phyloP scores from a whole-genome alignment of 1,284 basidiomycete genomes.

The Xerocomus minutiporus region DNA sequence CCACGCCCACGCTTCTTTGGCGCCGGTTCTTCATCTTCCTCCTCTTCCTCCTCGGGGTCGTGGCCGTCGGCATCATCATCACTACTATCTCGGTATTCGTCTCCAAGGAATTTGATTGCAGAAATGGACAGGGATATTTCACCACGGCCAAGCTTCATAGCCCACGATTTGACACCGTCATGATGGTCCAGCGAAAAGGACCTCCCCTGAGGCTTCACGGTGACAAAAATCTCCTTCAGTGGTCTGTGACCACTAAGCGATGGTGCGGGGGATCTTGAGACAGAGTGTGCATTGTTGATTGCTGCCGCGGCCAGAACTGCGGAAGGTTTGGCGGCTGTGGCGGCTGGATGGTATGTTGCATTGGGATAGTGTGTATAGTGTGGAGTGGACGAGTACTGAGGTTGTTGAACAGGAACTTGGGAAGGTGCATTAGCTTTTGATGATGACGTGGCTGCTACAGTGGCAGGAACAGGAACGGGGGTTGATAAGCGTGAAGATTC shows the following conservation, averaged over 20 bases:
- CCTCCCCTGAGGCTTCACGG: slow-evolving; percentile 55
- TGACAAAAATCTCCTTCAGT: slow-evolving; percentile 48
- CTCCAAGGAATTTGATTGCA: slow-evolving; percentile 48
- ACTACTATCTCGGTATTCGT: slow-evolving; percentile 45
- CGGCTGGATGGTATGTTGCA: slow-evolving; percentile 39
- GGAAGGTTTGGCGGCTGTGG: slow-evolving; percentile 21
- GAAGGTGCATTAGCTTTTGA: slow-evolving; percentile 29
- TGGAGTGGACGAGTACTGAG: slow-evolving; percentile 18
- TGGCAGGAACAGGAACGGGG: slow-evolving; percentile 13
- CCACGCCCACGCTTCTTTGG: slow-evolving; percentile 36
- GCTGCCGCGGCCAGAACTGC: slow-evolving; percentile 9
- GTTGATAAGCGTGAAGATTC: slow-evolving; percentile 23
- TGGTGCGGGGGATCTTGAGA: slow-evolving; percentile 47
- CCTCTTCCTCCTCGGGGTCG: slow-evolving; percentile 34
- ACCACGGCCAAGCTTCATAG: slow-evolving; percentile 49
- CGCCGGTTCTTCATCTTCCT: slow-evolving; percentile 41
- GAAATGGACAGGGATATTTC: slow-evolving; percentile 51
- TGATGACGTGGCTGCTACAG: slow-evolving; percentile 7
- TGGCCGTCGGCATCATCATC: slow-evolving; percentile 44
- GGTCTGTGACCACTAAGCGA: slow-evolving; percentile 40
- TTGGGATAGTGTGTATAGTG: slow-evolving; percentile 44
- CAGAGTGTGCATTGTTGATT: slow-evolving; percentile 22
- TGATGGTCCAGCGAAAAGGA: slow-evolving; percentile 51
- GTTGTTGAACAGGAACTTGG: slow-evolving; percentile 32
- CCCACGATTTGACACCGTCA: slow-evolving; percentile 67